Evolutionary conservation across 257 asterid genomes (phyloP), one percentile per base, ranked within the genome.

Genomic region (Solanum ossicruentum): DNA sequence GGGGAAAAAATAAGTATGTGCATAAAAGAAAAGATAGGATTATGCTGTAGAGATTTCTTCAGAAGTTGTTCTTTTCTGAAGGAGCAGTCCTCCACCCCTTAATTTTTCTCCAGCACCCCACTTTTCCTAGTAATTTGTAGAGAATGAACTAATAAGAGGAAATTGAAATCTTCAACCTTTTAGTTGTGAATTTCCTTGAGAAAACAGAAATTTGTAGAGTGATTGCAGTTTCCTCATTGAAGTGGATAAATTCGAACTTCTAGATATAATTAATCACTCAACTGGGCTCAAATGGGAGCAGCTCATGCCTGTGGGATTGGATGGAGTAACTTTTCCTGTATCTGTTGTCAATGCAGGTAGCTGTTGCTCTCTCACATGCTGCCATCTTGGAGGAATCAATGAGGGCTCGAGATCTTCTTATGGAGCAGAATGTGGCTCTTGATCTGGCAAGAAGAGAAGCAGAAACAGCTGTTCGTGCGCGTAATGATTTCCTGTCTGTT

Each of bases 321-420:
- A 78, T 78, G 83, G 3, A 78, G 63, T 78, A 17, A 52, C 49
- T 5, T 52, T 85, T 77, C 39, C 36, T 78, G 13, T 86, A 26
- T 86, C 70, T 84, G 41, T 80, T 80, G 61, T 80, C 85, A 67
- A 84, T 77, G 85, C 91, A 97, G 99, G 99, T 97, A 3, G 99
- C 98, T 41, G 99, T 97, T 92, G 99, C 99, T 88, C 98, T 97
- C 47, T 97, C 99, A 32, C 99, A 97, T 86, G 99, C 99, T 72
- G 98, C 98, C 70, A 97, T 97, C 80, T 86, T 97, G 84, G 99
- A 97, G 88, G 99, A 97, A 89, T 97, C 99, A 10, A 97, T 94
- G 99, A 92, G 96, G 92, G 99, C 99, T 2, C 89, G 97, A 84
- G 97, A 97, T 91, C 99, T 92, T 73, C 97, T 97, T 45, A 90